Base-by-base conservation (phyloP, 176 grass and related monocot genomes). In the Typha latifolia region DNA sequence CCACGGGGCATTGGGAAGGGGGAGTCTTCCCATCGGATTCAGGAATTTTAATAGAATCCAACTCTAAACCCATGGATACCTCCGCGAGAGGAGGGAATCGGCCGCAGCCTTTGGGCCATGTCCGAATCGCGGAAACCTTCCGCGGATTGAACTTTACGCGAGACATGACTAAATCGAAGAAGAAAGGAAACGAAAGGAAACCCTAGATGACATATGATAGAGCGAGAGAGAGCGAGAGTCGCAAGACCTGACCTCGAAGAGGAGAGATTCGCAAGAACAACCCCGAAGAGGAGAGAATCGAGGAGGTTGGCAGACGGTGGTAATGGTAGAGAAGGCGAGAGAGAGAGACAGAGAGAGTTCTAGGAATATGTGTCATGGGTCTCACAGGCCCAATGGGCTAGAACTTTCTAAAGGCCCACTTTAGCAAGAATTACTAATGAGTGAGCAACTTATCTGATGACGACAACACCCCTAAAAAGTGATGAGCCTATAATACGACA, bases 101-200 rank as follows among this genome's bases (percentile, higher is more conserved):
- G 63, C 63, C 63, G 63, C 63, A 66, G 63, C 24, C 14, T 1
- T n/a, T 29, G 32, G 63, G 63, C 63, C 63, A 66, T 14, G 29
- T 14, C 24, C 63, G 63, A 12, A n/a, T 43, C 14, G 13, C 23
- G 29, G 29, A 47, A 27, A 66, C 29, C 29, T 43, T 66, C 27
- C 63, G 24, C 12, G 27, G 63, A 16, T 34, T 48, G 29, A 34
- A 26, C 53, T 59, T 59, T 16, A 59, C 18, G n/a, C 18, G 53
- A 59, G 53, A n/a, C 53, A 59, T 59, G n/a, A 21, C 9, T 4
- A 10, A 22, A 21, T 59, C 53, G 53, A 59, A 59, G 16, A 16
- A 9, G 2, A 19, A 59, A 2, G 53, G 11, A 9, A n/a, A 21
- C 14, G 20, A 59, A 19, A 59, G 16, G 16, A 59, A 59, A 18